These are phyloP conservation scores for Micractinium conductrix DNA, from an alignment of 139 green algal species.

Conservation along the genomic window DNA sequence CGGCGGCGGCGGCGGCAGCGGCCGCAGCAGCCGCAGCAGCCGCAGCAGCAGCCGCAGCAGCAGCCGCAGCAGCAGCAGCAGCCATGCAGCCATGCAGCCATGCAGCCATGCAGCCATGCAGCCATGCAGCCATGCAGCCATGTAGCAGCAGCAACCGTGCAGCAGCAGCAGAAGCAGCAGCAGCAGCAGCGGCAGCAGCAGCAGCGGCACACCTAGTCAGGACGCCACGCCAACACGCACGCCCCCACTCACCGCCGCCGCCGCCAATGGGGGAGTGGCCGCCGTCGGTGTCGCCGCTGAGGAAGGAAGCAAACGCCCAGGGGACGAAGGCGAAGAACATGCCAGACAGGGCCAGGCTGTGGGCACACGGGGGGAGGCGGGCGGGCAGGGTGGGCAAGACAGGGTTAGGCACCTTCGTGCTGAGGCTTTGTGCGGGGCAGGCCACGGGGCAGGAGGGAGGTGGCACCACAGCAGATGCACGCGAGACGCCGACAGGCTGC, in stretches of 20 bases:
- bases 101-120: too few species aligned
- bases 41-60: too few species aligned
- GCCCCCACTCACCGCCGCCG: not conserved
- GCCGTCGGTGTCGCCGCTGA: not conserved
- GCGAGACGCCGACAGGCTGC: not conserved
- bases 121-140: too few species aligned
- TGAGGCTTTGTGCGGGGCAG: not conserved
- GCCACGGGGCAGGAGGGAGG: not conserved
- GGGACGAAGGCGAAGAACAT: slow-evolving; percentile 41
- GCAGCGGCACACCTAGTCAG: too few species aligned
- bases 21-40: too few species aligned
- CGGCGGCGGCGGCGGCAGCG: too few species aligned
- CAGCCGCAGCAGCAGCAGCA: too few species aligned
- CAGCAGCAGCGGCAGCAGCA: too few species aligned
- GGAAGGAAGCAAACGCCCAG: slow-evolving; percentile 46
- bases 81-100: too few species aligned
- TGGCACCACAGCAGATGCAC: not conserved
- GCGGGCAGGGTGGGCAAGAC: not conserved
- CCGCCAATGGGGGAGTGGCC: not conserved
- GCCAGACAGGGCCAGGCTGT: not conserved
- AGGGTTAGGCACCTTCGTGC: not conserved
- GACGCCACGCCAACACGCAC: too few species aligned
- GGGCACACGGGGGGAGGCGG: not conserved
- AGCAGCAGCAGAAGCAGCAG: too few species aligned
- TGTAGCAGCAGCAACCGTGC: too few species aligned